phyloP scores from a whole-genome alignment of 2,329 filamentous ascomycete species.

The Botrytis medusae region DNA sequence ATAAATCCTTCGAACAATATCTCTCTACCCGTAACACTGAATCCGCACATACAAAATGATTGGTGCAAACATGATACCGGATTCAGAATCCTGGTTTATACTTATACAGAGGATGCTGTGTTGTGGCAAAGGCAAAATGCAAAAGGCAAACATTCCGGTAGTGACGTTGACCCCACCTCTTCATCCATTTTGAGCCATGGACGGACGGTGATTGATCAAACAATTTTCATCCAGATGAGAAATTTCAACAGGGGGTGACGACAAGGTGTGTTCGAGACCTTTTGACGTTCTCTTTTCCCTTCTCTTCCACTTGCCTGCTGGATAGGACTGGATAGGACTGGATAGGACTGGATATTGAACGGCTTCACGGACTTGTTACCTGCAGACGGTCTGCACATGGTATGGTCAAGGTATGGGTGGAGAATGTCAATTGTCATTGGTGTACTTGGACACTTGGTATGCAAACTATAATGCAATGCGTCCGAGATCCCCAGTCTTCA shows the following conservation, averaged over 20 bases:
- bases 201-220: neutral
- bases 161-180: neutral
- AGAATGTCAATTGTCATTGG: neutral
- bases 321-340: too few relatives aligned
- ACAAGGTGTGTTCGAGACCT: neutral
- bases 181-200: neutral
- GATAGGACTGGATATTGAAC: neutral
- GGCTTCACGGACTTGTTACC: neutral
- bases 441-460: neutral
- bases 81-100: neutral
- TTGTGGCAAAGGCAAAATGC: neutral
- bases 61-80: neutral
- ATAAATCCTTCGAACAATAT: neutral
- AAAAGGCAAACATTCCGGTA: neutral
- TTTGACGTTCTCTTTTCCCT: too few relatives aligned
- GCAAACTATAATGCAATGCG: neutral
- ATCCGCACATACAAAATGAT: neutral
- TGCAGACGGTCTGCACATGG: neutral
- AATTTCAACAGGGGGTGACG: neutral
- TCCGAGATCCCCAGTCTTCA: neutral
- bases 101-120: too few relatives aligned
- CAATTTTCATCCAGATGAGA: neutral
- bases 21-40: neutral
- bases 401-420: conserved; percentile 2
- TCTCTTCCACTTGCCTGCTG: too few relatives aligned